These are phyloP conservation scores for Coemansia sp. DNA, from an alignment of 192 early-diverging fungal species.

Conservation along the genomic window DNA sequence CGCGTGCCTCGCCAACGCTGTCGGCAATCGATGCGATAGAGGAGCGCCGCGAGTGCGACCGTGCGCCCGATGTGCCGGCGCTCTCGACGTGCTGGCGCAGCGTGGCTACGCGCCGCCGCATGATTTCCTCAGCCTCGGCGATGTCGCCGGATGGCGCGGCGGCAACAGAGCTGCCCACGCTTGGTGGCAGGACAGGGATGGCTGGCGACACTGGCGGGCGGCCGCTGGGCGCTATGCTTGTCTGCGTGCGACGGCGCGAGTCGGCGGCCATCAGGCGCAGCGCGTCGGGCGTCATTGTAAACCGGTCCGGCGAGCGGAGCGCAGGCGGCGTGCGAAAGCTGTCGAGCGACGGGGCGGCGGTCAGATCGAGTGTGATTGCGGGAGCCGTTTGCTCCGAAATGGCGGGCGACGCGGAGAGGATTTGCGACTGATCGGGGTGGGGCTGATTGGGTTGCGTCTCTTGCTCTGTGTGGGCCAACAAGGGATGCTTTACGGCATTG, in stretches of 20 bases:
- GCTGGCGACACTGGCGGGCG: slow-evolving; percentile 33
- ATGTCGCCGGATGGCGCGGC: slow-evolving; percentile 11
- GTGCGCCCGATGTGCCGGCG: neutral
- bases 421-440: neutral
- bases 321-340: neutral
- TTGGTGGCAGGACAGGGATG: slow-evolving; percentile 4
- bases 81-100: slow-evolving; percentile 32
- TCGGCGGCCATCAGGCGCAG: slow-evolving; percentile 24
- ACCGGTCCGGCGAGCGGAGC: slow-evolving; percentile 4
- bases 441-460: neutral
- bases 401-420: neutral
- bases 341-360: neutral
- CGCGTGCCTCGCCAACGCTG: slow-evolving; percentile 37
- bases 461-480: neutral
- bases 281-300: slow-evolving; percentile 48
- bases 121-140: no score
- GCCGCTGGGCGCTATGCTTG: neutral
- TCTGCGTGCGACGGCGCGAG: slow-evolving; percentile 1
- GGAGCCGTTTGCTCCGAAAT: neutral
- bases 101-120: slow-evolving; percentile 48
- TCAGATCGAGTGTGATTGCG: neutral
- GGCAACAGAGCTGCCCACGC: no score
- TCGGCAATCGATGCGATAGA: slow-evolving; percentile 30
- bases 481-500: neutral
- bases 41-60: slow-evolving; percentile 37